These are phyloP conservation scores for Trichoderma citrinoviride DNA, from an alignment of 2,329 filamentous ascomycete species.

Conservation along the genomic window DNA sequence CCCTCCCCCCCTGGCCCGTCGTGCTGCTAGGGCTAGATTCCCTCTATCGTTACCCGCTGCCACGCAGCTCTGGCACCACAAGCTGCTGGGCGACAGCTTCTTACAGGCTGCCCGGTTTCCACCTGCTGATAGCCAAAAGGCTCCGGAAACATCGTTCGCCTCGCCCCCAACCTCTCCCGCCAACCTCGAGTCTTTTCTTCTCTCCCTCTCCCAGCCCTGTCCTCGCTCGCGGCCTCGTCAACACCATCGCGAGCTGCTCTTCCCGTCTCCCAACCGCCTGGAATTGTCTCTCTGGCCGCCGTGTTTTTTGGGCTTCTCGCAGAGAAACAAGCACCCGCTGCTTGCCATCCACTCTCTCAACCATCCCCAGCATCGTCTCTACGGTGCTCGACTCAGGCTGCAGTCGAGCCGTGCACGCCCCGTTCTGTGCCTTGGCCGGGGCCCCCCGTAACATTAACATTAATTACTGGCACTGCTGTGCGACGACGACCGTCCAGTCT, in stretches of 20 bases:
- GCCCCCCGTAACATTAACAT: constrained; percentile 20
- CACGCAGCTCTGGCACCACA: constrained; percentile 20
- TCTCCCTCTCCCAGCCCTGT: constrained; percentile 23
- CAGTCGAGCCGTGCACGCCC: constrained; percentile 17
- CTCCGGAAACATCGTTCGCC: constrained; percentile 29
- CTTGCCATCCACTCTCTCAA: background rate
- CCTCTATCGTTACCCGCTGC: constrained; percentile 13
- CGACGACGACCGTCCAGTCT: constrained; percentile 2
- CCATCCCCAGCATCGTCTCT: constrained; percentile 14
- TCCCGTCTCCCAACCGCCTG: constrained; percentile 25
- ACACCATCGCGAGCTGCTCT: constrained; percentile 33
- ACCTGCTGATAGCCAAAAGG: constrained; percentile 24
- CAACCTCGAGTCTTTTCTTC: constrained; percentile 24
- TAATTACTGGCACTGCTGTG: constrained; percentile 17
- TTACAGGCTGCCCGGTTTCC: constrained; percentile 18
- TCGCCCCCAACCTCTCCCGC: constrained; percentile 30
- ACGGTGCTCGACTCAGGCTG: constrained; percentile 5
- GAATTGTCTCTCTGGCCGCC: constrained; percentile 32
- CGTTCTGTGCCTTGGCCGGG: constrained; percentile 18
- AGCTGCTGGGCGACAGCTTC: constrained; percentile 14
- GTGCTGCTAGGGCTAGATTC: constrained; percentile 7
- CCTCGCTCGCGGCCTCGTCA: constrained; percentile 22
- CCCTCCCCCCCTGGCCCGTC: constrained; percentile 5
- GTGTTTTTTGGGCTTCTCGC: constrained; percentile 11
- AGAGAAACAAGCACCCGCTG: background rate